Base-by-base conservation (phyloP, 139 green algal species). In the Chlorella sp. region DNA sequence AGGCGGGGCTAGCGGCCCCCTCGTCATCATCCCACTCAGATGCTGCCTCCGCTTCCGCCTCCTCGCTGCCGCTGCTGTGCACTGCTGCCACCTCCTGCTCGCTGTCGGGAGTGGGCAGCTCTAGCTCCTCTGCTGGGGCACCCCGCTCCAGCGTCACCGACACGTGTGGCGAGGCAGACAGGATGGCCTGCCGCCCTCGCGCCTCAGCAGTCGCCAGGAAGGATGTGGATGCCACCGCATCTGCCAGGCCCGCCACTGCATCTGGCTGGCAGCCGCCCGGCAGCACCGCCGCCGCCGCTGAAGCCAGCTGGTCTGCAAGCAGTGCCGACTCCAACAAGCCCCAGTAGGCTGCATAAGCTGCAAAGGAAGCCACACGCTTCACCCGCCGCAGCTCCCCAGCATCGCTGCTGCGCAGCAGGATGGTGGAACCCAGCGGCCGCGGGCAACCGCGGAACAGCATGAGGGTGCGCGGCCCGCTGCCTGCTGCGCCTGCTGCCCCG, bases 401-500 rank as follows among this genome's bases (percentile, higher is more conserved):
- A 28, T 74, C 30, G 44, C 60, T 67, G 21, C 89, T 87, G 41
- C 89, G 87, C 57, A 97, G 91, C 81, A 97, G 70, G 12, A 98
- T 85, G 0, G 93, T 98, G 87, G 90, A 93, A 28, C 91, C 94
- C 34, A 95, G 88, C 32, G 90, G 90, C 6, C 86, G 81, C 1
- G 90, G 85, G 86, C 90, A 96, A 65, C 91, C 92, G 39, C 95
- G 93, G 74, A 98, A 95, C n/a, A 89, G 86, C 93, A 98, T 96
- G 23, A 98, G 89, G 25, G 72, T 47, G 3, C 80, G 60, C 0
- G 72, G 34, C 39, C 28, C 63, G 56, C 7, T 26, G 56, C 51
- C 26, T 47, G 55, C 28, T 13, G 60, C 60, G 60, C 51, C 51
- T 60, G 51, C 51, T 60, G 51, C 60, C n/a, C 18, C 76, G 47